A percentile compares a stretch with the other conserved stretches of the same genome.
These are phyloP conservation scores for Hysterangium stoloniferum DNA, from an alignment of 768 basidiomycete genomes.

Conservation along the genomic window DNA sequence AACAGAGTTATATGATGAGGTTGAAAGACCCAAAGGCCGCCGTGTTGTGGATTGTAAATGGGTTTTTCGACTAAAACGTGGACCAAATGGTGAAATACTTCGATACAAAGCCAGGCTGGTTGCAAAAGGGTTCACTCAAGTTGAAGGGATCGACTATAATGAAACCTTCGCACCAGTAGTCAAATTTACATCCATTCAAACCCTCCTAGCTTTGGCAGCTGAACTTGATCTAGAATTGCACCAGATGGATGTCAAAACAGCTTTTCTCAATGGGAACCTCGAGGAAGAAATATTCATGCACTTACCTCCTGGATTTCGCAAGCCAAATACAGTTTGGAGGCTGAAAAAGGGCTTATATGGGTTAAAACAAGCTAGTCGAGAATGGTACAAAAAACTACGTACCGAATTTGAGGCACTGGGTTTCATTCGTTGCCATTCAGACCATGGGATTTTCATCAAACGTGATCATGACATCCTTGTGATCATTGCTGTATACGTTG, in stretches of 20 bases:
- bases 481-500: constrained; percentile 5
- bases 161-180: constrained; percentile 17
- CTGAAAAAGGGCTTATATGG: constrained; percentile 10
- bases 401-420: neutral
- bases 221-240: too few relatives aligned
- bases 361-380: neutral
- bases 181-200: neutral
- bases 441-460: neutral
- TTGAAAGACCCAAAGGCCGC: constrained; percentile 20
- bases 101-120: constrained; percentile 19
- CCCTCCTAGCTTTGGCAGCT: neutral
- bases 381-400: neutral
- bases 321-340: too few relatives aligned
- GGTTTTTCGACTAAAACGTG: constrained; percentile 26
- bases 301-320: neutral
- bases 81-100: constrained; percentile 13
- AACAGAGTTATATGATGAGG: too few relatives aligned
- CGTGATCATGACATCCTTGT: neutral
- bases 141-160: constrained; percentile 29
- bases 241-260: constrained; percentile 1
- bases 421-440: neutral
- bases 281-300: constrained; percentile 23
- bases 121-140: constrained; percentile 31
- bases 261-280: neutral
- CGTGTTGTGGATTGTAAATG: constrained; percentile 26